These are phyloP conservation scores for Xylariaceae sp. DNA, from an alignment of 2,329 filamentous ascomycete species.

Conservation along the genomic window DNA sequence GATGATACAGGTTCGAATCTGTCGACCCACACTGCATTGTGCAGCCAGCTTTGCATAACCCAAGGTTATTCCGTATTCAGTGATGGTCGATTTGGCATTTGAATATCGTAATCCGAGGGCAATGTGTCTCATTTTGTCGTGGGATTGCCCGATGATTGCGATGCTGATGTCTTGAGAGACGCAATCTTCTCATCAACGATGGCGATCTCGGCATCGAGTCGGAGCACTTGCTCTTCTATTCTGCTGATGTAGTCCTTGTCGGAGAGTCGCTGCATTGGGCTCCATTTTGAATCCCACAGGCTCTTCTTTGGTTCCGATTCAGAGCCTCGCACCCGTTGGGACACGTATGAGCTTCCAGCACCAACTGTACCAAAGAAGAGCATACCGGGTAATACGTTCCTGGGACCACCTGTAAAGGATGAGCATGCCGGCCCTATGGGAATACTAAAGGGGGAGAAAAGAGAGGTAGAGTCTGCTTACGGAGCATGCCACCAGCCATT, in stretches of 20 bases:
- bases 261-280: conserved; percentile 62
- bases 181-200: conserved; percentile 72
- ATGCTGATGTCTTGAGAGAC: conserved; percentile 28
- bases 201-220: conserved; percentile 69
- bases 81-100: neutral
- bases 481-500: conserved; percentile 51
- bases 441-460: neutral
- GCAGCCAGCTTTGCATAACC: neutral
- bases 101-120: neutral
- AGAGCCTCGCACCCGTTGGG: conserved; percentile 17
- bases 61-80: neutral
- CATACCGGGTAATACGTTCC: conserved; percentile 48
- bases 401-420: conserved; percentile 43
- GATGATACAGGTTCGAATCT: neutral
- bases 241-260: conserved; percentile 68
- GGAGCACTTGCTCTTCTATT: conserved; percentile 64
- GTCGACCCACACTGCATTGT: neutral
- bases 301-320: conserved; percentile 22
- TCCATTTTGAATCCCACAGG: conserved; percentile 61
- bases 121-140: conserved; percentile 9
- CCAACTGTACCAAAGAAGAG: conserved; percentile 44
- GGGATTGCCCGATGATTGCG: conserved; percentile 2
- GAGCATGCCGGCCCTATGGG: conserved; percentile 1
- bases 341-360: conserved; percentile 33
- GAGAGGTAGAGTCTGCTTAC: conserved; percentile 36